Base-by-base conservation (phyloP, 2,329 filamentous ascomycete genomes). In the Curvularia spicifera region DNA sequence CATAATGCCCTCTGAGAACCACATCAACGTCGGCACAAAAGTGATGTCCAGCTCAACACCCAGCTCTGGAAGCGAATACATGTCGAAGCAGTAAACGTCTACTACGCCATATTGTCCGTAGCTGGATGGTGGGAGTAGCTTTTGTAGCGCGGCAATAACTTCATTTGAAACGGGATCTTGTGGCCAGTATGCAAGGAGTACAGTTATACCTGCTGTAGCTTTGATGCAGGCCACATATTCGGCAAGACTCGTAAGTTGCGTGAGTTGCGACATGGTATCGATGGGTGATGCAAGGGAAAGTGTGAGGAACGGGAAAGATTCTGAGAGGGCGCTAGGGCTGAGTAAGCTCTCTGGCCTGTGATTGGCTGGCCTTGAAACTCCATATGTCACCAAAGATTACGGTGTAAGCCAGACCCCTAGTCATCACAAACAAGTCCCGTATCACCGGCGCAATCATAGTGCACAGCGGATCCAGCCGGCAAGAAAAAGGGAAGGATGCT, bases 1-100 rank as follows among this genome's bases (percentile, higher is more conserved):
- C 46, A 61, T 58, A 15, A 64, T 54, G 2, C 64, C 61, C 46
- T 71, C 65, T 31, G 56, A 58, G 28, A 68, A 71, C 67, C 67
- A 71, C 64, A 69, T 67, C 20, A 71, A 43, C 28, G 57, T 67
- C 8, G 68, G 68, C 45, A 69, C 67, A 63, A 71, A 71, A 31
- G 47, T 62, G 7, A 69, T 45, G 44, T 66, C 65, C 58, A 71
- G 28, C 52, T 63, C 55, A 2, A 61, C 59, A 0, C 61, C 67
- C 20, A 71, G 62, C 20, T 65, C 62, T 1, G 68, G 68, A 29
- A 69, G 39, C n/a, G 61, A 53, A 42, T 69, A 69, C 45, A 67
- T 67, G 40, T 71, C 68, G 47, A 71, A 61, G 42, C 62, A 63
- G 28, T 68, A 71, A 6, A 67, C 65, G 26, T 66, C 68, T 22